These are phyloP conservation scores for Sorghum bicolor DNA, from an alignment of 176 grass and related monocot species.

Conservation along the genomic window Sorghum_bicolor_NCBIv3 NC_012878.2:616001-616500, in stretches of 20 bases:
- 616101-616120: background rate
- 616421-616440: background rate
- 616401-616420: background rate
- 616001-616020: background rate
- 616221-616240: background rate
- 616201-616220: background rate
- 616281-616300: background rate
- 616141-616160: background rate
- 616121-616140: background rate
- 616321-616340: background rate
- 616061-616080: background rate
- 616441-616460: background rate
- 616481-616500: background rate
- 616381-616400: background rate
- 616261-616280: background rate
- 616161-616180: background rate
- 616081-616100: background rate
- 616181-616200: background rate
- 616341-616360: background rate
- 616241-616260: background rate
- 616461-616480: background rate
- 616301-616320: background rate
- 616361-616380: background rate
- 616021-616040: background rate
- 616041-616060: constrained; percentile 15